phyloP scores from a whole-genome alignment of 78 protist genomes.

The Speleostelium caveatum region DNA sequence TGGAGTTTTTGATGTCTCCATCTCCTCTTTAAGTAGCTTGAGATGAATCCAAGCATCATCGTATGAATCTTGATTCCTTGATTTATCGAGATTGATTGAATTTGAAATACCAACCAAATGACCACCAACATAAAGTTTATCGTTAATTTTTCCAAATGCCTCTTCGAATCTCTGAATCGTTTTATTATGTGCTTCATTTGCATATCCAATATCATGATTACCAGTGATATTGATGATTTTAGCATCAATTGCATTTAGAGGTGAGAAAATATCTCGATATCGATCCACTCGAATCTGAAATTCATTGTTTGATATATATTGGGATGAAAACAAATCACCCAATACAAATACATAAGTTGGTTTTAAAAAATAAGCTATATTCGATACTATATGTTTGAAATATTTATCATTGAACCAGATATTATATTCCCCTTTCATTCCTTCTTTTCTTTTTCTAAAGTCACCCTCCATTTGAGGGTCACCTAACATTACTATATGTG shows the following conservation, averaged over 20 bases:
- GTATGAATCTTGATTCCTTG: slow-evolving; percentile 4
- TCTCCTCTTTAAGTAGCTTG: slow-evolving; percentile 23
- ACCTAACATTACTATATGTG: slow-evolving; percentile 65
- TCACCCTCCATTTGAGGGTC: slow-evolving; percentile 85
- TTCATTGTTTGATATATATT: slow-evolving; percentile 31
- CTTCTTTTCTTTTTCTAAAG: slow-evolving; percentile 32
- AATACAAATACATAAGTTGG: slow-evolving; percentile 55
- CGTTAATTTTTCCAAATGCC: slow-evolving; percentile 65
- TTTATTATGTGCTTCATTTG: slow-evolving; percentile 18
- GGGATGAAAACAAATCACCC: slow-evolving; percentile 82
- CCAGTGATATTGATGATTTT: slow-evolving; percentile 71
- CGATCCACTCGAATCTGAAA: slow-evolving; percentile 5
- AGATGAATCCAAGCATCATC: slow-evolving; percentile 49
- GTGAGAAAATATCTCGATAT: slow-evolving; percentile 50
- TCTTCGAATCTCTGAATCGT: slow-evolving; percentile 34
- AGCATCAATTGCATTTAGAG: not conserved
- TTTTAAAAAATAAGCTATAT: slow-evolving; percentile 47
- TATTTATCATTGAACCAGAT: slow-evolving; percentile 62
- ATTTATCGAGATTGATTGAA: slow-evolving; percentile 48
- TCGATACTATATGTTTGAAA: slow-evolving; percentile 55
- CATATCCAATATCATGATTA: slow-evolving; percentile 81
- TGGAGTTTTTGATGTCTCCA: slow-evolving; percentile 28
- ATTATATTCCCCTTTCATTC: slow-evolving; percentile 56
- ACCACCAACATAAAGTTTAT: slow-evolving; percentile 34
- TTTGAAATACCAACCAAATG: slow-evolving; percentile 69